Evolutionary conservation across 2,329 filamentous ascomycete genomes (phyloP), one percentile per base, ranked within the genome.

Genomic region (Chrysoporthe cubensis): DNA sequence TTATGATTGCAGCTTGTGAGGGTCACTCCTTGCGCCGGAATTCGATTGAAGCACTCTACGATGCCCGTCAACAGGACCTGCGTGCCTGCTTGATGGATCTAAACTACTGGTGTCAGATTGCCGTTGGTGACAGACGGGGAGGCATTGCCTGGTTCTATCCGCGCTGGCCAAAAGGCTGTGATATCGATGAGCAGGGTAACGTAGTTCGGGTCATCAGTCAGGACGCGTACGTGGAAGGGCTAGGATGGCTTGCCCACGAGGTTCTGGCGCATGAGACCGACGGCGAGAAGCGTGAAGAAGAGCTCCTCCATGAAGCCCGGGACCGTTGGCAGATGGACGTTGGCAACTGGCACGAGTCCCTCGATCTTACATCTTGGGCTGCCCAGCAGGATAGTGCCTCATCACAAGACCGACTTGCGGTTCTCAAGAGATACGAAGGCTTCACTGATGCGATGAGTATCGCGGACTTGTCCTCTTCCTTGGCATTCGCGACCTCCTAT

Each of bases 41-140:
- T 37, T 88, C 92, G 0, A 85, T 97, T 0, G 83, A 85, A 63
- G 81, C 86, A 7, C 84, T 99, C 2, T 97, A 94, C 74, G 82
- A 85, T 64, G 87, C 88, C 16, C 90, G 91, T 64, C 77, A 84
- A 2, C 80, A 85, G 40, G 96, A 99, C 76, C 80, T 99, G 14
- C 89, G 96, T 65, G 93, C 90, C 32, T 90, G 91, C 2, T 88
- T 99, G 61, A 89, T 86, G 66, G 94, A 98, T 70, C 85, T 99
- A 40, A 90, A 97, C 76, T 96, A 96, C 76, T 99, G 95, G 95
- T 99, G 96, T 76, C 96, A 99, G 77, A 94, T 98, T 79, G 93
- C 91, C 0, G 88, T 99, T 11, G 96, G 96, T 5, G 96, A 97
- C 76, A 84, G 88, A n/a, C 91, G 91, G 72, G 91, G 92, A 26